A percentile compares a stretch with the other conserved stretches of the same genome.
Evolutionary conservation across 1,284 basidiomycete genomes (phyloP).

Genomic region (Cerrena zonata): DNA sequence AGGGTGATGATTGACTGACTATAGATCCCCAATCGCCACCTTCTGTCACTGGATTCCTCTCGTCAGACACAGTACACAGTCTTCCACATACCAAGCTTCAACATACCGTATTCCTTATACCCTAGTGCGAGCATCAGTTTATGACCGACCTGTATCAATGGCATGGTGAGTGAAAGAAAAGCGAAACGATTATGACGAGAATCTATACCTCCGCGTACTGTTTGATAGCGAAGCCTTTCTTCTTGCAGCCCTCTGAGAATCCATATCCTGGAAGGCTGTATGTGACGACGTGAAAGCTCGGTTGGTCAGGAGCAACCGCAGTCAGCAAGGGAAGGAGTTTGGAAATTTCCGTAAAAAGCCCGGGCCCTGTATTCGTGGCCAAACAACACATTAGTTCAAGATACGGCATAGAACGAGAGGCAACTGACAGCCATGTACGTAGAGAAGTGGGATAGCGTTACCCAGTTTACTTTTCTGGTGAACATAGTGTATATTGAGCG

Average conservation of each 20-base stretch:
- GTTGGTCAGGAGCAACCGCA: conserved; percentile 35
- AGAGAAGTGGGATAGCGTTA: conserved; percentile 40
- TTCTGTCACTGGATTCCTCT: conserved; percentile 29
- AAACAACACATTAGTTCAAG: not conserved
- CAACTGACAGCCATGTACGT: conserved; percentile 41
- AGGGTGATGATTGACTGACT: no score
- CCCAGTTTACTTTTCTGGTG: conserved; percentile 31
- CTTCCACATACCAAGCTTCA: conserved; percentile 9
- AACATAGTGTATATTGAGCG: conserved; percentile 43
- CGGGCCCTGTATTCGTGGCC: conserved; percentile 44
- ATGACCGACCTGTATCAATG: conserved; percentile 29
- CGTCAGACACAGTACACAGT: conserved; percentile 13
- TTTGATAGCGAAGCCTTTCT: conserved; percentile 29
- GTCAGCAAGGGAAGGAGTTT: conserved; percentile 50
- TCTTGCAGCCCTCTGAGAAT: conserved; percentile 42
- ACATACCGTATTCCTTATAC: conserved; percentile 41
- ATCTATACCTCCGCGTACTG: conserved; percentile 14
- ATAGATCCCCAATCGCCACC: conserved; percentile 42
- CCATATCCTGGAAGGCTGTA: conserved; percentile 50
- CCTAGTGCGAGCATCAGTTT: conserved; percentile 45
- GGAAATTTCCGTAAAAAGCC: conserved; percentile 49
- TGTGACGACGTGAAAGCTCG: conserved; percentile 55
- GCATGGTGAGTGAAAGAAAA: not conserved
- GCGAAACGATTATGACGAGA: not conserved
- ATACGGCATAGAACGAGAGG: not conserved